Base-by-base conservation (phyloP, 192 early-diverging fungal species). In the Mortierella hygrophila region DNA sequence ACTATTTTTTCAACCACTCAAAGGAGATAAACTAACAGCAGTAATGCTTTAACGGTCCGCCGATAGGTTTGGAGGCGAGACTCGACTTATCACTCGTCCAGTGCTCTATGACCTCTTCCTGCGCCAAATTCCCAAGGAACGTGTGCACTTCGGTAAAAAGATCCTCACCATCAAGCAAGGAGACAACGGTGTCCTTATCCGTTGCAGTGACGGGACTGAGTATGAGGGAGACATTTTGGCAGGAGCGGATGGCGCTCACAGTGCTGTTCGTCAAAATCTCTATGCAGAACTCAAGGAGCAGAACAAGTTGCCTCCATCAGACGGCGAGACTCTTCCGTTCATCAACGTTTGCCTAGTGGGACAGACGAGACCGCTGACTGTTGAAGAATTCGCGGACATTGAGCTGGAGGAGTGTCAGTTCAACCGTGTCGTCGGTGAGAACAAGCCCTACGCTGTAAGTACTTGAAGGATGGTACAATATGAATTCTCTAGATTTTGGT, bases 201-300 rank as follows among this genome's bases (percentile, higher is more conserved):
- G 8, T 9, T 82, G 68, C 73, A 41, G 52, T 1, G 81, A 86
- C 35, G 54, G 65, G 2, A 41, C 74, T 2, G 26, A 21, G 5
- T 18, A 46, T 7, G 55, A 71, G 46, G 88, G 88, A 2, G 75
- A 72, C 35, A 47, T 87, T 18, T 46, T 87, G 21, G 83, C 86
- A 0, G 88, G 83, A 41, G 78, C 79, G 0, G 88, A 89, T 65
- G 85, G 85, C 32, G 76, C 77, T 0, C 74, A 78, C 26, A 82
- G 76, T 38, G 47, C n/a, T 3, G 75, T 87, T 1, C 80, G 85
- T 54, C 73, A 81, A n/a, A 41, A 26, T 1, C 10, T 81, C 5
- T 81, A 71, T 1, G 35, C 38, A 41, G 70, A 76, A 15, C 41
- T 81, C n/a, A 44, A 71, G 16, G 37, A 57, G 1, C 21, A 55